Evolutionary conservation across 208 protist genomes (phyloP).

Genomic region (Leishmania guyanensis): DNA sequence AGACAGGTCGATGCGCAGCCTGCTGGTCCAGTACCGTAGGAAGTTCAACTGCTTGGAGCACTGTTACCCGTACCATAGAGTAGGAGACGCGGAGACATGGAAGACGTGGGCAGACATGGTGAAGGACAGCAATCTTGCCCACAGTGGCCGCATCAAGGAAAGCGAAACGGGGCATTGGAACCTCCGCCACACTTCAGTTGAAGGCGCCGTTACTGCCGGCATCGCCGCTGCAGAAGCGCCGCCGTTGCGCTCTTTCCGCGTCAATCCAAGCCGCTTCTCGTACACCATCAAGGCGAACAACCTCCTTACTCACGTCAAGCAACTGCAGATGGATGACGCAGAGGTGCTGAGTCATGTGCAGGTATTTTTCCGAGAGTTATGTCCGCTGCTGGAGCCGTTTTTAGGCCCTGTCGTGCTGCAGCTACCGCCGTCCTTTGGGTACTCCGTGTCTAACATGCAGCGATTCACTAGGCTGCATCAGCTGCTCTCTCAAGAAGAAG

Average conservation of each 20-base stretch:
- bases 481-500: conserved; percentile 39
- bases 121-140: conserved; percentile 21
- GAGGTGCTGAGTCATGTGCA: conserved; percentile 47
- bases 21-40: conserved; percentile 52
- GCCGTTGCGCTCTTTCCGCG: neutral
- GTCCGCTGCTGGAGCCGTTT: conserved; percentile 41
- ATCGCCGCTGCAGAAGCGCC: neutral
- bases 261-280: conserved; percentile 38
- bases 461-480: conserved; percentile 42
- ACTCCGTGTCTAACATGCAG: conserved; percentile 38
- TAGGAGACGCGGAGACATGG: conserved; percentile 53
- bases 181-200: neutral
- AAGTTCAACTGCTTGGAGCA: conserved; percentile 83
- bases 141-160: neutral
- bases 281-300: conserved; percentile 82
- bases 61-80: conserved; percentile 78
- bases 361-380: conserved; percentile 56
- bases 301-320: conserved; percentile 70
- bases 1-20: conserved; percentile 59
- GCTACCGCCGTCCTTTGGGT: conserved; percentile 67
- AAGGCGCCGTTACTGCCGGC: neutral
- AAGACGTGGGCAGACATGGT: conserved; percentile 56
- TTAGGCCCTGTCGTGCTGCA: conserved; percentile 74
- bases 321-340: conserved; percentile 47
- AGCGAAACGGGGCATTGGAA: neutral